phyloP scores from a whole-genome alignment of 805 yeast species.

The Metschnikowia anglica region DNA sequence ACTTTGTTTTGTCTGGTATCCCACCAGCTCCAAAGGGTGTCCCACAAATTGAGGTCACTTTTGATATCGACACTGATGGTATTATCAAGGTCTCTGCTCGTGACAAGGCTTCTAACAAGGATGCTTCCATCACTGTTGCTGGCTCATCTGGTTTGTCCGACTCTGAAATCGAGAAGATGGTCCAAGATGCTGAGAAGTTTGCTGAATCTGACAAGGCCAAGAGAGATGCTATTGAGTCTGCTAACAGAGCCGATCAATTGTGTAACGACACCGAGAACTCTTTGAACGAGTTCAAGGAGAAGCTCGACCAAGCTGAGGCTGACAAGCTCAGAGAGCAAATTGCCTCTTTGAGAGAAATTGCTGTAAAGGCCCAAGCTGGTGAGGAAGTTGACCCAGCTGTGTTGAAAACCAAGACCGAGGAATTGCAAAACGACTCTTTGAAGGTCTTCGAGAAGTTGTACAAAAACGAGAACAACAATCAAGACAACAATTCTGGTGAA shows the following conservation, averaged over 20 bases:
- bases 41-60: conserved; percentile 91
- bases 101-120: conserved; percentile 91
- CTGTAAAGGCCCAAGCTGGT: conserved; percentile 64
- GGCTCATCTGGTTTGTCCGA: conserved; percentile 93
- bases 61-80: conserved; percentile 97
- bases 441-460: conserved; percentile 70
- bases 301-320: conserved; percentile 45
- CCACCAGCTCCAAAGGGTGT: conserved; percentile 96
- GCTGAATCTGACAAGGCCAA: conserved; percentile 86
- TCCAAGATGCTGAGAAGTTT: conserved; percentile 84
- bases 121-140: conserved; percentile 92
- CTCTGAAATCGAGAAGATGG: conserved; percentile 87
- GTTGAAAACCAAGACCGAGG: conserved; percentile 72
- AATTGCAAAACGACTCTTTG: conserved; percentile 71
- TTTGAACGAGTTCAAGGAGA: conserved; percentile 48
- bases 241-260: conserved; percentile 81
- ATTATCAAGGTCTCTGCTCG: conserved; percentile 93
- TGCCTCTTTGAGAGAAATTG: conserved; percentile 50
- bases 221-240: conserved; percentile 78
- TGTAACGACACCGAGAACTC: conserved; percentile 53
- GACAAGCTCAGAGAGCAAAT: conserved; percentile 39
- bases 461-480: conserved; percentile 28
- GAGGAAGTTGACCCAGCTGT: conserved; percentile 60
- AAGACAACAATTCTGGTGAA: conserved; percentile 22
- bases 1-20: conserved; percentile 91